Evolutionary conservation across 192 early-diverging fungal genomes (phyloP), one percentile per base, ranked within the genome.

Genomic region (Gigaspora rosea): DNA sequence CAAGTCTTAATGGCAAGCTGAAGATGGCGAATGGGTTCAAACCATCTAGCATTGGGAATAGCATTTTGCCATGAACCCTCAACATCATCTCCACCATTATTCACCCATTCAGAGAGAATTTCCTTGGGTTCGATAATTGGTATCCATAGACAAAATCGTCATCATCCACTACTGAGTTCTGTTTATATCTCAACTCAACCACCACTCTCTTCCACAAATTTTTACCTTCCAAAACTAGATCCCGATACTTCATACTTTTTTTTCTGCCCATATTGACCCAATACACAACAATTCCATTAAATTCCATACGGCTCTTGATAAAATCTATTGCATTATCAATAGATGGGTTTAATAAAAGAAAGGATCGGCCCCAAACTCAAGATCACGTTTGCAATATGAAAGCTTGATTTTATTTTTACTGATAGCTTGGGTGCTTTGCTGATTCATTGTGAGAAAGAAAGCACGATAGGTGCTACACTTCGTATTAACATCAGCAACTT

Each of bases 121-220:
- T 5, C 33, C 69, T 71, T 71, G 66, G 48, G 48, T 68, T 68
- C 1, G 66, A 68, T 15, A 49, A 20, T 8, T 68, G 66, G 3
- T 68, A 68, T 68, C 66, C 66, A 0, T 68, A 71, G 12, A 71
- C 69, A 54, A 54, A 71, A 16, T 33, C 69, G 27, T 51, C 10
- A 1, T 54, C 9, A 2, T 66, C 64, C 2, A 66, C 41, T 46
- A 1, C 35, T 2, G 51, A 71, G 4, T 0, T 0, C 18, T 71
- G 69, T n/a, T 3, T 0, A 52, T 12, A 71, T 54, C 69, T 71
- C 18, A 22, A 54, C 2, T 16, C 49, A 71, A 71, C 20, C 2
- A 54, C 49, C 48, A 54, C 50, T 3, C 27, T 18, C 11, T 27
- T 71, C n/a, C 49, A 52, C 15, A 22, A 36, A 69, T 51, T 41